These are phyloP conservation scores for Areca catechu DNA, from an alignment of 176 grass and related monocot species.

Conservation along the genomic window DNA sequence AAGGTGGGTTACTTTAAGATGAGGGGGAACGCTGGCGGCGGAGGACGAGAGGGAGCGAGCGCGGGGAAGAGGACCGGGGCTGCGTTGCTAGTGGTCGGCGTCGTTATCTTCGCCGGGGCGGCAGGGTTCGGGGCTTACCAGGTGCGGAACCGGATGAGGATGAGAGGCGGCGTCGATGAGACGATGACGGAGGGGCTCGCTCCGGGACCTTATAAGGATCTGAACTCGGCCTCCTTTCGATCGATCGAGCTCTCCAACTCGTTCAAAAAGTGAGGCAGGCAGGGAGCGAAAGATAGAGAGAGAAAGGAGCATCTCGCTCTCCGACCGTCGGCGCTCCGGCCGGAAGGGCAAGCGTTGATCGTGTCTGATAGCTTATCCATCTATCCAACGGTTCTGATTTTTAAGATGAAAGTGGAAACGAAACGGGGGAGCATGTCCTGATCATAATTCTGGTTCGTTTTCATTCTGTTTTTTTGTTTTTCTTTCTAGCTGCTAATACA, in stretches of 20 bases:
- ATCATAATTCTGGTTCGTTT: no score
- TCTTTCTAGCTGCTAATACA: no score
- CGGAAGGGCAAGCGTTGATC: neutral
- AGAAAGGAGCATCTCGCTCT: no score
- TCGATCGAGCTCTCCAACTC: constrained; percentile 71
- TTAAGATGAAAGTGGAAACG: no score
- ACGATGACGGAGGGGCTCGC: constrained; percentile 48
- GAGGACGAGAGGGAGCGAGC: neutral
- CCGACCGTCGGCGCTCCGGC: neutral
- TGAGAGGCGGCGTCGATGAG: constrained; percentile 9
- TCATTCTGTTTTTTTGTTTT: no score
- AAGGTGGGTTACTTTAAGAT: constrained; percentile 81
- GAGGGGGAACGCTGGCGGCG: constrained; percentile 4
- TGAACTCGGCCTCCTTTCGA: constrained; percentile 48
- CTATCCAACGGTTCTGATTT: no score
- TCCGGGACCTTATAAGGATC: constrained; percentile 71
- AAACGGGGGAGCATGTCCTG: no score
- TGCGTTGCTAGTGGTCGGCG: constrained; percentile 43
- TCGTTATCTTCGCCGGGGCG: constrained; percentile 10
- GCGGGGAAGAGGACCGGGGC: constrained; percentile 5
- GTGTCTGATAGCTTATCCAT: no score
- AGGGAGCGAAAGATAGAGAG: no score
- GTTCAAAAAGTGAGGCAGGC: neutral
- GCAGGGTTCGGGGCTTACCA: constrained; percentile 43
- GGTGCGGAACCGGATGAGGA: constrained; percentile 33